phyloP scores from a whole-genome alignment of 495 filamentous ascomycete genomes.

The Aspergillus nanangensis region DNA sequence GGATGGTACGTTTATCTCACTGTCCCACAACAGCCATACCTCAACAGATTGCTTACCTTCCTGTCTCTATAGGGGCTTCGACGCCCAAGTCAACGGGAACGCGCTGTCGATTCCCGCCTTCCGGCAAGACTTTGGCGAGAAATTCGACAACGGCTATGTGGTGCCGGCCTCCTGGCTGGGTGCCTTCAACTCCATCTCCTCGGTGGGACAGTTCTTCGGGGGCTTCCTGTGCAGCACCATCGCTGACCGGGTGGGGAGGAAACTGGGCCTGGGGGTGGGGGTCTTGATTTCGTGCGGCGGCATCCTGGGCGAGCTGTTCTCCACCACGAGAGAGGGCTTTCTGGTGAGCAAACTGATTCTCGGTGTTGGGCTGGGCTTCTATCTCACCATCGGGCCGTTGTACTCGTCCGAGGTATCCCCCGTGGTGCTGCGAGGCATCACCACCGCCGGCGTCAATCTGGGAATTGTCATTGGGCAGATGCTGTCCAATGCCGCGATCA shows the following conservation, averaged over 20 bases:
- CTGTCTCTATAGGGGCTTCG: conserved; percentile 25
- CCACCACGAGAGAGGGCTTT: conserved; percentile 18
- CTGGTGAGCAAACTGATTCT: conserved; percentile 29
- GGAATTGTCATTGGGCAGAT: conserved; percentile 33
- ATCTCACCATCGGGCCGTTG: conserved; percentile 28
- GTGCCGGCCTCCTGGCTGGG: conserved; percentile 32
- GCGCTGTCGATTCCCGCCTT: conserved; percentile 32
- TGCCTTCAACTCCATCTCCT: conserved; percentile 27
- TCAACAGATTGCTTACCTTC: too few relatives aligned
- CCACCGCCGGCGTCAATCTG: conserved; percentile 32
- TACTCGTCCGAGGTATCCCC: conserved; percentile 32
- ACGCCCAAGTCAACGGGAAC: conserved; percentile 35
- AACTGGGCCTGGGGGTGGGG: conserved; percentile 12
- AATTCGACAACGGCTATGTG: conserved; percentile 20
- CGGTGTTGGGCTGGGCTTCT: conserved; percentile 28
- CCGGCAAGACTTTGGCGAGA: conserved; percentile 28
- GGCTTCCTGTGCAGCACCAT: conserved; percentile 26
- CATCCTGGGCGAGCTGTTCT: conserved; percentile 26
- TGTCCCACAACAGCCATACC: too few relatives aligned
- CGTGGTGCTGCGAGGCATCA: conserved; percentile 32
- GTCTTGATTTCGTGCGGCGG: conserved; percentile 20
- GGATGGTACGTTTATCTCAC: conserved; percentile 12
- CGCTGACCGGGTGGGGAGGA: conserved; percentile 24
- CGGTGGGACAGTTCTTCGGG: conserved; percentile 29
- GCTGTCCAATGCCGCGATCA: conserved; percentile 29